Conservation (phyloP, 208 protist species). For the Wallacemonas sp. region DNA sequence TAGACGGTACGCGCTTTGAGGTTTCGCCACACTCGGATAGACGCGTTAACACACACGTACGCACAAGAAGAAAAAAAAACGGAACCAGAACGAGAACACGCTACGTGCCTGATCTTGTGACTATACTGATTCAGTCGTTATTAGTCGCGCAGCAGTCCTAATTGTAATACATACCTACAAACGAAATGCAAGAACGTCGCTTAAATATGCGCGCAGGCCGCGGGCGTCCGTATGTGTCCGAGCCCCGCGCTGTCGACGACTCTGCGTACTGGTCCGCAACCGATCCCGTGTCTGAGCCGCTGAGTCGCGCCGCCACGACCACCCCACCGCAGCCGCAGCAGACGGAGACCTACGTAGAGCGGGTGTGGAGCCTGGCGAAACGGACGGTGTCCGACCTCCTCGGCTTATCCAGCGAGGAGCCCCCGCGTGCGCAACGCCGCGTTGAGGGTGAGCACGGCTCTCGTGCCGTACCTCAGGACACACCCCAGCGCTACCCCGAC, state of each 20-base stretch:
- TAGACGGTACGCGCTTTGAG: no score
- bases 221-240: not conserved
- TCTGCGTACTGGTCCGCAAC: not conserved
- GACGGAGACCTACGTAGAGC: slow-evolving; percentile 8
- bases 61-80: not conserved
- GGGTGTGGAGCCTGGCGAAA: slow-evolving; percentile 12
- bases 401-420: not conserved
- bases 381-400: slow-evolving; percentile 11
- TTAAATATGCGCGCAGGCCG: slow-evolving; percentile 10
- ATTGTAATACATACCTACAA: no score
- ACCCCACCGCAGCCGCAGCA: not conserved
- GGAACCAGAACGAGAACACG: not conserved
- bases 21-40: no score
- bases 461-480: not conserved
- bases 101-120: no score
- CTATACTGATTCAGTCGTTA: no score
- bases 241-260: slow-evolving; percentile 1
- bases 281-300: not conserved
- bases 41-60: no score
- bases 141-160: no score
- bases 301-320: not conserved
- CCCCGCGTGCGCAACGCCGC: not conserved
- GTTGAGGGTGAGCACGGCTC: not conserved
- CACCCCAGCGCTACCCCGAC: not conserved
- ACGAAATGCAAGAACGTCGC: slow-evolving; percentile 9